These are phyloP conservation scores for Candida khao-thaluensis DNA, from an alignment of 805 yeast genomes.

Conservation along the genomic window DNA sequence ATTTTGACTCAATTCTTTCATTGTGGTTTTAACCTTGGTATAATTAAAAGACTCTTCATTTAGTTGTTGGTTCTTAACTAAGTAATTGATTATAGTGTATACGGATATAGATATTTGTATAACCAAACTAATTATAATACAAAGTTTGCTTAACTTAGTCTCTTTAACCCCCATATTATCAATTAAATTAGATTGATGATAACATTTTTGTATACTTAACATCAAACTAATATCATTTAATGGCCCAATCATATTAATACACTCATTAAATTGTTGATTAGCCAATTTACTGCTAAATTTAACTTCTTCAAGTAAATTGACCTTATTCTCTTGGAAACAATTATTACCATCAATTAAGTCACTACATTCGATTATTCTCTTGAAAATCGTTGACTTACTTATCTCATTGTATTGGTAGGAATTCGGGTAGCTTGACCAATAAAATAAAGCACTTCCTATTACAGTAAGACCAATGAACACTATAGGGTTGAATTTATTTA, in stretches of 20 bases:
- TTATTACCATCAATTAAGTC: conserved; percentile 19
- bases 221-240: conserved; percentile 21
- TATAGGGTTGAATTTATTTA: conserved; percentile 2
- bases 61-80: conserved; percentile 3
- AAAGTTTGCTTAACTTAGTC: not conserved
- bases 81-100: conserved; percentile 1
- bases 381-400: conserved; percentile 7
- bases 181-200: conserved; percentile 21
- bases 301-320: conserved; percentile 13
- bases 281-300: conserved; percentile 1
- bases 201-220: conserved; percentile 25
- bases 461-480: not conserved
- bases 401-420: not conserved
- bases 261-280: conserved; percentile 10
- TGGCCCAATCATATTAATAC: conserved; percentile 18
- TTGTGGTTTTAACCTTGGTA: not conserved
- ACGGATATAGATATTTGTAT: conserved; percentile 8
- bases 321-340: conserved; percentile 18
- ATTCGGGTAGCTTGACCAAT: not conserved
- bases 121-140: conserved; percentile 4
- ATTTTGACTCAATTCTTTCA: not conserved
- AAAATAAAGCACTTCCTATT: not conserved
- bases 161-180: conserved; percentile 7
- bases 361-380: conserved; percentile 16
- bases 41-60: not conserved